A percentile compares a stretch with the other conserved stretches of the same genome.
Conservation (phyloP, 2,329 filamentous ascomycete genomes). For the Exutisphaerella laricina region DNA sequence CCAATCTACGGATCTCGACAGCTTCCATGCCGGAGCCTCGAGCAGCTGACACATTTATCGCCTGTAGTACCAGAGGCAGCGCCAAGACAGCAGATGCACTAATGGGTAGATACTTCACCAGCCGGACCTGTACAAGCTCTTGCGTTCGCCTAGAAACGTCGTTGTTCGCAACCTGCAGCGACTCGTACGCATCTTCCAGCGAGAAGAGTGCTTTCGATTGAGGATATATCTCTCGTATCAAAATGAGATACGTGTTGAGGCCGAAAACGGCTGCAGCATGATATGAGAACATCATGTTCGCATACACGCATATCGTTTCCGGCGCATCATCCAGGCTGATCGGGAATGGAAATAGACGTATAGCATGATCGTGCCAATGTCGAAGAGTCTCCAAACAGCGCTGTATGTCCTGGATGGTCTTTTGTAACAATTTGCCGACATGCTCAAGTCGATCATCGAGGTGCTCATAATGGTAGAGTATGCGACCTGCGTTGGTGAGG, state of each 20-base stretch:
- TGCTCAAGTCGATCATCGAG: slow-evolving; percentile 19
- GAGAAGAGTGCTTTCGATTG: slow-evolving; percentile 15
- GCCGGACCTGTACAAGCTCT: slow-evolving; percentile 20
- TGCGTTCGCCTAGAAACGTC: slow-evolving; percentile 19
- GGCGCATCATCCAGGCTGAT: slow-evolving; percentile 19
- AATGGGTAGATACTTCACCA: slow-evolving; percentile 20
- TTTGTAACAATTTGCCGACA: slow-evolving; percentile 12
- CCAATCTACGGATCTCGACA: slow-evolving; percentile 15
- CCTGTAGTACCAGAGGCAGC: slow-evolving; percentile 16
- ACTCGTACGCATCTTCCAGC: slow-evolving; percentile 18
- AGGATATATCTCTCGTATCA: slow-evolving; percentile 16
- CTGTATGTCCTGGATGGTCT: slow-evolving; percentile 15
- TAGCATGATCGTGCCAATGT: slow-evolving; percentile 19
- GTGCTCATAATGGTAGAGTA: slow-evolving; percentile 18
- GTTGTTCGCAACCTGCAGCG: slow-evolving; percentile 18
- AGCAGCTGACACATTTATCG: slow-evolving; percentile 21
- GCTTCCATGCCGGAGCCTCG: slow-evolving; percentile 20
- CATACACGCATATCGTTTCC: slow-evolving; percentile 20
- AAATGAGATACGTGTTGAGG: slow-evolving; percentile 19
- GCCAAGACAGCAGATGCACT: slow-evolving; percentile 16
- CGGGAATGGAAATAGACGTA: slow-evolving; percentile 18
- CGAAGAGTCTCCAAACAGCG: slow-evolving; percentile 14
- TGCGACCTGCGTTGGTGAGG: slow-evolving; percentile 14
- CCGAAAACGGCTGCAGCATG: slow-evolving; percentile 20
- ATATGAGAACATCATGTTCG: slow-evolving; percentile 24